Conservation (phyloP, 1,284 basidiomycete species). For the Cystobasidium slooffiae region DNA sequence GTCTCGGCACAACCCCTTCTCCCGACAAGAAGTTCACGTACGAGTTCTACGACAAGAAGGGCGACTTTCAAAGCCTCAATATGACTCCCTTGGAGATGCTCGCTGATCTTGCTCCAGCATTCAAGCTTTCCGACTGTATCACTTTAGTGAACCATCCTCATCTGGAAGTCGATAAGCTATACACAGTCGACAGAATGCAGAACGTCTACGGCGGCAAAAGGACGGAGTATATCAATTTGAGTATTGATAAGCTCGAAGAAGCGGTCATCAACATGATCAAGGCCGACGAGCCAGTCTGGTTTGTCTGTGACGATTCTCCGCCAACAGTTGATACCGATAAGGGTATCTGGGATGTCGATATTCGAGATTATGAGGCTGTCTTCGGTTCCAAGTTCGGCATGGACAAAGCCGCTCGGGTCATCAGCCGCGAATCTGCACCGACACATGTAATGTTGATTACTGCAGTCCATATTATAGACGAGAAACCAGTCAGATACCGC, state of each 20-base stretch:
- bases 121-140: slow-evolving; percentile 71
- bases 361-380: slow-evolving; percentile 69
- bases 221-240: slow-evolving; percentile 81
- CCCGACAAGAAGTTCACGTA: slow-evolving; percentile 76
- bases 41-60: slow-evolving; percentile 78
- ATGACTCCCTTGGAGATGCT: slow-evolving; percentile 78
- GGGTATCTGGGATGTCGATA: slow-evolving; percentile 80
- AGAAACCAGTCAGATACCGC: slow-evolving; percentile 50
- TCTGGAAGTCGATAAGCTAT: slow-evolving; percentile 75
- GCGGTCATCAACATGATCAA: slow-evolving; percentile 72
- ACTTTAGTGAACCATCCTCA: slow-evolving; percentile 94
- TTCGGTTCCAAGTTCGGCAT: slow-evolving; percentile 66
- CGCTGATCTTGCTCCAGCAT: slow-evolving; percentile 56
- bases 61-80: slow-evolving; percentile 72
- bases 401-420: slow-evolving; percentile 82
- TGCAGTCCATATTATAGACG: slow-evolving; percentile 78
- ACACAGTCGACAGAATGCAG: slow-evolving; percentile 88
- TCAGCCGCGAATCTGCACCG: slow-evolving; percentile 71
- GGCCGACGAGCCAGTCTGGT: slow-evolving; percentile 79
- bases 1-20: slow-evolving; percentile 79
- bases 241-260: slow-evolving; percentile 63
- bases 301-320: slow-evolving; percentile 26
- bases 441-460: slow-evolving; percentile 80
- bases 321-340: background rate
- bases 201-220: slow-evolving; percentile 85